Evolutionary conservation across 805 yeast species (phyloP).

Genomic region (Metschnikowia rubicola): DNA sequence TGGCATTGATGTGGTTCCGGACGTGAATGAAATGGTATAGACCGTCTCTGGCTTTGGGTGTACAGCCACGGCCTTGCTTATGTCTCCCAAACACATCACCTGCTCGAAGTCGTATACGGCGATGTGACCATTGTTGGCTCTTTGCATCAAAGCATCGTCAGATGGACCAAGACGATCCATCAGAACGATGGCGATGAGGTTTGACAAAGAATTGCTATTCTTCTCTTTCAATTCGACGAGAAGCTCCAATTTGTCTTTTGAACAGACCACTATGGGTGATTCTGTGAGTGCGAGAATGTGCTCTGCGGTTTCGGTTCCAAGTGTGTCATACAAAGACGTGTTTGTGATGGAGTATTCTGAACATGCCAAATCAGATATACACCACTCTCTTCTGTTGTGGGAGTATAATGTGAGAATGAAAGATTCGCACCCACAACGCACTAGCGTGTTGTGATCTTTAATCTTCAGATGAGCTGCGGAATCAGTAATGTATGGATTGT

Average conservation of each 20-base stretch:
- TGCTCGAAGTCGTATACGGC: constrained; percentile 25
- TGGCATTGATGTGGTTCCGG: constrained; percentile 64
- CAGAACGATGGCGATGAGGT: constrained; percentile 51
- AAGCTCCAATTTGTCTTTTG: constrained; percentile 48
- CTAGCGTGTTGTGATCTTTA: constrained; percentile 12
- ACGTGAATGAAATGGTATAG: constrained; percentile 45
- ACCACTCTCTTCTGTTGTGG: constrained; percentile 37
- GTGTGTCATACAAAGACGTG: constrained; percentile 41
- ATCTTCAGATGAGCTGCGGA: constrained; percentile 26
- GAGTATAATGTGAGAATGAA: constrained; percentile 34
- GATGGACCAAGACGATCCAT: constrained; percentile 37
- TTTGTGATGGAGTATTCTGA: constrained; percentile 31
- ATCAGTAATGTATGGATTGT: constrained; percentile 31
- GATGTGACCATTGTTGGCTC: constrained; percentile 18
- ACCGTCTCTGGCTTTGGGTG: constrained; percentile 33
- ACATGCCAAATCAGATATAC: constrained; percentile 35
- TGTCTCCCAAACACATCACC: constrained; percentile 40
- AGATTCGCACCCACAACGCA: constrained; percentile 21
- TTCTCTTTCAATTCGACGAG: constrained; percentile 44
- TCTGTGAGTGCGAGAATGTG: constrained; percentile 33
- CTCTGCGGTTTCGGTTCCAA: constrained; percentile 33
- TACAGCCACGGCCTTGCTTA: constrained; percentile 24
- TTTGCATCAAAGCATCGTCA: constrained; percentile 12
- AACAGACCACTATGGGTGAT: constrained; percentile 25
- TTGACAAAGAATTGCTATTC: constrained; percentile 28